Percentiles rank a stretch among this genome's conserved stretches.
phyloP scores from a whole-genome alignment of 1,284 basidiomycete species.

The Ceratorhiza oryzae-sativae region DNA sequence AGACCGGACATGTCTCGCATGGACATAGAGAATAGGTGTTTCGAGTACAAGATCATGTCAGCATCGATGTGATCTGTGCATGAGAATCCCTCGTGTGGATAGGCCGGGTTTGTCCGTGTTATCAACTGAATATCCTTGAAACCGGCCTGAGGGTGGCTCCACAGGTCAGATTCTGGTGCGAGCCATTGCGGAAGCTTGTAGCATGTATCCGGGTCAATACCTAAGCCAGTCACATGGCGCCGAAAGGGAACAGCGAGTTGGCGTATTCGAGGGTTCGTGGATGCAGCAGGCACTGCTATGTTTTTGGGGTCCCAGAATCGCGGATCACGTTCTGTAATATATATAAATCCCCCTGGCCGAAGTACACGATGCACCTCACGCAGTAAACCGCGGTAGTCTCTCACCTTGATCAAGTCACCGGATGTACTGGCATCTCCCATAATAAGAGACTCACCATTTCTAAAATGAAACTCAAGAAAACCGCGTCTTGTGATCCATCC shows the following conservation, averaged over 20 bases:
- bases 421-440: not conserved
- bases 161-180: not conserved
- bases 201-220: conserved; percentile 5
- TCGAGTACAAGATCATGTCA: too few relatives aligned
- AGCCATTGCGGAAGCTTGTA: not conserved
- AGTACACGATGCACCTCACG: not conserved
- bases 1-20: not conserved
- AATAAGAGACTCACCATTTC: not conserved
- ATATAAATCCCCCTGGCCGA: not conserved
- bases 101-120: too few relatives aligned
- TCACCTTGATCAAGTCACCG: not conserved
- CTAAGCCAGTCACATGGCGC: not conserved
- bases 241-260: too few relatives aligned
- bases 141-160: not conserved
- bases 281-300: not conserved
- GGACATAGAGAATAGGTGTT: not conserved
- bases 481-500: conserved; percentile 1
- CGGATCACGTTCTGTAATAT: not conserved
- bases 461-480: not conserved
- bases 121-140: not conserved
- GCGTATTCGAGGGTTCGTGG: not conserved
- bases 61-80: too few relatives aligned
- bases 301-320: not conserved
- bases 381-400: not conserved
- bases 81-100: too few relatives aligned